Evolutionary conservation across 2,329 filamentous ascomycete genomes (phyloP).

Genomic region (Cadophora malorum): DNA sequence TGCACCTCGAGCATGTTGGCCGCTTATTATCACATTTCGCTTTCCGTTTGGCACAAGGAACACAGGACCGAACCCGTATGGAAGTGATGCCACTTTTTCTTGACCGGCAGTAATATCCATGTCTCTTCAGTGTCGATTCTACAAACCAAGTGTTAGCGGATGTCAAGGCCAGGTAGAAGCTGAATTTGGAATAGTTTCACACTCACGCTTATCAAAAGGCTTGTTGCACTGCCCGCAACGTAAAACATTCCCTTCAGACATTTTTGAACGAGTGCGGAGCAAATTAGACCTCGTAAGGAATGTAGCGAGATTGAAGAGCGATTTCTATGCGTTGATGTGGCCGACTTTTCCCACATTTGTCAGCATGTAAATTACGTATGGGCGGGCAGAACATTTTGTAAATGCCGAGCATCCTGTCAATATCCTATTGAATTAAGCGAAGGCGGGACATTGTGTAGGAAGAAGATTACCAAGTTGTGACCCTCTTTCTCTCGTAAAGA

Average conservation of each 20-base stretch:
- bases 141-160: constrained; percentile 29
- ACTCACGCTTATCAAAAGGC: constrained; percentile 50
- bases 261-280: constrained; percentile 1
- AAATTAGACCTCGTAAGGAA: not conserved
- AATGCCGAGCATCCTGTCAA: constrained; percentile 28
- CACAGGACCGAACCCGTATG: constrained; percentile 47
- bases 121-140: constrained; percentile 52
- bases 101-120: constrained; percentile 54
- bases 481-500: too few relatives aligned
- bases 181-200: constrained; percentile 30
- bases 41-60: constrained; percentile 48
- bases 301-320: not conserved
- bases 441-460: not conserved
- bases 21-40: constrained; percentile 48
- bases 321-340: not conserved
- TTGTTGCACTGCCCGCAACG: constrained; percentile 47
- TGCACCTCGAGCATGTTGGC: constrained; percentile 50
- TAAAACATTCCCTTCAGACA: not conserved
- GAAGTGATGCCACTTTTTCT: constrained; percentile 39
- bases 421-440: constrained; percentile 16
- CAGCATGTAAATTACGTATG: constrained; percentile 33
- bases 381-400: constrained; percentile 42
- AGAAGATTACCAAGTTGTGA: not conserved
- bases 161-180: constrained; percentile 20
- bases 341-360: constrained; percentile 34